phyloP scores from a whole-genome alignment of 2,329 filamentous ascomycete genomes.

The Trichoderma polysporum region DNA sequence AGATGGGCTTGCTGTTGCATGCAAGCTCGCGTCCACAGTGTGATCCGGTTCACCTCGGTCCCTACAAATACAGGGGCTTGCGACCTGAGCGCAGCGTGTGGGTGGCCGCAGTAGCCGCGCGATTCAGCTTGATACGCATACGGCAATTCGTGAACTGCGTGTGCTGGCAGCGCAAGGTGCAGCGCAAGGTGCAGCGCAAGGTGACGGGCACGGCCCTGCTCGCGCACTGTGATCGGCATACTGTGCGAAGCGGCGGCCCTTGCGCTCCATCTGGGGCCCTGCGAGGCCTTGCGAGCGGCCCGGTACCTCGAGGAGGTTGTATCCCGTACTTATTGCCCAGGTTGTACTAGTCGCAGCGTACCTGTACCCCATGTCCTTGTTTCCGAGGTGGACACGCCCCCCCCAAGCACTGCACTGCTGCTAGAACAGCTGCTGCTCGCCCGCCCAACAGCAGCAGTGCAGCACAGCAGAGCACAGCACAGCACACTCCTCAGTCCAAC shows the following conservation, averaged over 20 bases:
- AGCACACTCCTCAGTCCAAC: neutral
- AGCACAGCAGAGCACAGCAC: too few species aligned
- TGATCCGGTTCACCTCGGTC: neutral
- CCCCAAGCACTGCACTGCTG: neutral
- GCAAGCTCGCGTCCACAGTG: neutral
- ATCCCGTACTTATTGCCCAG: neutral
- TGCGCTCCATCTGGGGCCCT: neutral
- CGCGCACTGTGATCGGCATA: neutral
- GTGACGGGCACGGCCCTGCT: neutral
- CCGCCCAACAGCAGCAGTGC: neutral
- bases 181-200: neutral
- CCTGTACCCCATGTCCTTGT: neutral
- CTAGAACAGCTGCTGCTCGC: neutral
- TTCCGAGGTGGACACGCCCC: neutral
- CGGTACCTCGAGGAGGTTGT: neutral
- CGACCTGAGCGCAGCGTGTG: neutral
- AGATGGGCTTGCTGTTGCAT: neutral
- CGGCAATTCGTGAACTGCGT: neutral
- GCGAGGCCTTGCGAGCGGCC: neutral
- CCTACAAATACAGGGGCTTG: neutral
- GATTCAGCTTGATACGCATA: neutral
- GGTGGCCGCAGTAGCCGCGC: neutral
- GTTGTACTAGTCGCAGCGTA: too few species aligned
- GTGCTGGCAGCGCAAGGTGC: neutral
- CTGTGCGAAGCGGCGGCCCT: conserved; percentile 4